A percentile compares a stretch with the other conserved stretches of the same genome.
phyloP scores from a whole-genome alignment of 2,329 filamentous ascomycete genomes.

The Davidsoniella eucalypti region DNA sequence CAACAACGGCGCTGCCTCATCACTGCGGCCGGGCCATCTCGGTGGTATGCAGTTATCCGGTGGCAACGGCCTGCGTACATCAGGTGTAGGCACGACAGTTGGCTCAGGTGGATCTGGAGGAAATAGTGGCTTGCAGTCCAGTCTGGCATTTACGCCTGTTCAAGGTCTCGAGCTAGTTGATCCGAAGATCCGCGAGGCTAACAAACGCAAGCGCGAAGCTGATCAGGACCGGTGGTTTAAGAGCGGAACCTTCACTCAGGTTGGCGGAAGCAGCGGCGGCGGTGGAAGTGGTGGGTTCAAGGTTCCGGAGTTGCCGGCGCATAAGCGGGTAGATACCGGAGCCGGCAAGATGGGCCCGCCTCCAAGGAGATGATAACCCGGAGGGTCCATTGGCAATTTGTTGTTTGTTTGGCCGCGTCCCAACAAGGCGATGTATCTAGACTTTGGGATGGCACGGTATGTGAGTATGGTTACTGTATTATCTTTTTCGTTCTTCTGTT shows the following conservation, averaged over 20 bases:
- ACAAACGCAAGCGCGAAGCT: slow-evolving; percentile 78
- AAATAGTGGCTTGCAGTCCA: slow-evolving; percentile 59
- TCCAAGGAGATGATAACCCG: slow-evolving; percentile 15
- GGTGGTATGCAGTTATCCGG: slow-evolving; percentile 9
- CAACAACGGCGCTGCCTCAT: slow-evolving; percentile 56
- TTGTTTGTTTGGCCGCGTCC: slow-evolving; percentile 9
- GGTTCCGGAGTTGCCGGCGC: slow-evolving; percentile 56
- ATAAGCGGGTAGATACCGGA: slow-evolving; percentile 57
- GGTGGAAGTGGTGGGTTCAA: slow-evolving; percentile 51
- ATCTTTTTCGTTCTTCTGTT: not conserved
- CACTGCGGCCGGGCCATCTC: slow-evolving; percentile 32
- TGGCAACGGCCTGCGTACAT: slow-evolving; percentile 61
- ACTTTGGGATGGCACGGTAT: slow-evolving; percentile 1
- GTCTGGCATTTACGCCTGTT: slow-evolving; percentile 82
- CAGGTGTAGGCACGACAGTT: slow-evolving; percentile 61
- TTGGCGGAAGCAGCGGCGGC: slow-evolving; percentile 32
- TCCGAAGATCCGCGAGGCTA: slow-evolving; percentile 74
- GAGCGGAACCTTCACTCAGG: slow-evolving; percentile 88
- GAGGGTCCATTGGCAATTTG: not conserved
- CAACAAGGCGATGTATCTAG: slow-evolving; percentile 1
- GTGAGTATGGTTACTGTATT: not conserved
- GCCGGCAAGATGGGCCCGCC: slow-evolving; percentile 33
- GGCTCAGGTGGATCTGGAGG: slow-evolving; percentile 24
- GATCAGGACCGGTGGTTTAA: slow-evolving; percentile 97
- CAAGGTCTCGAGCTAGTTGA: slow-evolving; percentile 92